These are phyloP conservation scores for Zasmidium angulare DNA, from an alignment of 2,329 filamentous ascomycete species.

Conservation along the genomic window DNA sequence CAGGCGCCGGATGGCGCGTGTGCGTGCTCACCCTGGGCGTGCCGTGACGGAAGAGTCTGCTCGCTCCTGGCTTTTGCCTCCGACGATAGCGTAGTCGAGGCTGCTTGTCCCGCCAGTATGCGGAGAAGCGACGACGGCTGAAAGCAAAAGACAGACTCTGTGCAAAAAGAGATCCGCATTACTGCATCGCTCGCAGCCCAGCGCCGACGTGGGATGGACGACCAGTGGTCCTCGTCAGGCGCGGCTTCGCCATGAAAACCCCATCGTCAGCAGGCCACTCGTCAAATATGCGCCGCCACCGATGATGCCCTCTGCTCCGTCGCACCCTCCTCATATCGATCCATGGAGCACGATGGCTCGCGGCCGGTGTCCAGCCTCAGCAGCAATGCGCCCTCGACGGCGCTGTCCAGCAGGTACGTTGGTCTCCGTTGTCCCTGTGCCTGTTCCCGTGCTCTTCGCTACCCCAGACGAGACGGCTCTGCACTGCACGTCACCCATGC, in stretches of 20 bases:
- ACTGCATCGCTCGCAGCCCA: too few relatives aligned
- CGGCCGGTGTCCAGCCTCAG: conserved; percentile 29
- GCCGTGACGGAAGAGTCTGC: conserved; percentile 1
- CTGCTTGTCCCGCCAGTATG: conserved; percentile 9
- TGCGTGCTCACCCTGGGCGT: background rate
- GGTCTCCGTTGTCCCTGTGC: too few relatives aligned
- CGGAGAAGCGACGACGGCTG: background rate
- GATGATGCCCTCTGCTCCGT: background rate
- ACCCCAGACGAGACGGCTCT: too few relatives aligned
- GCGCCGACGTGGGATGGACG: background rate
- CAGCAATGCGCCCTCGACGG: conserved; percentile 16
- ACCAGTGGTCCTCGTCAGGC: background rate
- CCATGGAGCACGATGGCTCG: conserved; percentile 30
- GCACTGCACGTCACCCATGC: conserved; percentile 4
- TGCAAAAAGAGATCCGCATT: background rate
- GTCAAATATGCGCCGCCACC: background rate
- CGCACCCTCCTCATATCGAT: conserved; percentile 6
- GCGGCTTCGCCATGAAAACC: background rate
- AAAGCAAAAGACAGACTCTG: background rate
- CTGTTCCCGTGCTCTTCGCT: conserved; percentile 6
- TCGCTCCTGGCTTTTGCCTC: background rate
- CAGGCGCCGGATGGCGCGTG: background rate
- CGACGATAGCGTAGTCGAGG: background rate
- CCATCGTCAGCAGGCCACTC: background rate
- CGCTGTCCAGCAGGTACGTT: conserved; percentile 24